A percentile compares a stretch with the other conserved stretches of the same genome.
phyloP scores from a whole-genome alignment of 1,139 yeast genomes.

The Geotrichum restrictum region DNA sequence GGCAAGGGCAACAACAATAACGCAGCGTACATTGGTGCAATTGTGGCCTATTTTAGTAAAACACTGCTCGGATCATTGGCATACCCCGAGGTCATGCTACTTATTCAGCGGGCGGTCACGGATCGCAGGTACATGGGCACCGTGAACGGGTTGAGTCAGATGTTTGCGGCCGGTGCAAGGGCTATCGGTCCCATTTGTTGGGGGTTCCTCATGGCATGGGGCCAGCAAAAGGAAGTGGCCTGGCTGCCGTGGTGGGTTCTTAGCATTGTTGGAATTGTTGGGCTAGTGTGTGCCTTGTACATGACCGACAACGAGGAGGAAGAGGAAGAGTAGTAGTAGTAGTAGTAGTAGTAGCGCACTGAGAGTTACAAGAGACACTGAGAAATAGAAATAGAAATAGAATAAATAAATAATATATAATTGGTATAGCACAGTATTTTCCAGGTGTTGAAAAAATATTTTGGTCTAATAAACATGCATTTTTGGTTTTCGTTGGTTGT shows the following conservation, averaged over 20 bases:
- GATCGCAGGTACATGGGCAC: slow-evolving; percentile 35
- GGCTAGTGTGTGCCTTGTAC: background rate
- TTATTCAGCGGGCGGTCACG: slow-evolving; percentile 36
- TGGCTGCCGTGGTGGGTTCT: slow-evolving; percentile 51
- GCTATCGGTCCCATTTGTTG: slow-evolving; percentile 56
- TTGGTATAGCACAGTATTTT: too few relatives aligned
- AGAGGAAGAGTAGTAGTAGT: too few relatives aligned
- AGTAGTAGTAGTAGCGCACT: too few relatives aligned
- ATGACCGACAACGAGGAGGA: background rate
- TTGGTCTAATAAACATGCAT: too few relatives aligned
- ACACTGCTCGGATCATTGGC: slow-evolving; percentile 29
- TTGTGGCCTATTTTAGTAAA: slow-evolving; percentile 22
- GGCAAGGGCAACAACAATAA: too few relatives aligned
- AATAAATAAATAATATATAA: too few relatives aligned
- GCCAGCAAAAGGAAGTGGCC: slow-evolving; percentile 44
- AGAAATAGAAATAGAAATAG: too few relatives aligned
- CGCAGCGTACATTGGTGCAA: slow-evolving; percentile 16
- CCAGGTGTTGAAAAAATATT: too few relatives aligned
- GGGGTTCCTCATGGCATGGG: slow-evolving; percentile 54
- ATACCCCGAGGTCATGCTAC: slow-evolving; percentile 33
- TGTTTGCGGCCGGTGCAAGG: slow-evolving; percentile 51
- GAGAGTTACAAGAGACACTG: too few relatives aligned
- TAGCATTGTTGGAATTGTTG: background rate
- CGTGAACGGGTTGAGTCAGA: slow-evolving; percentile 37
- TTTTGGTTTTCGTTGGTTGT: too few relatives aligned